A percentile compares a stretch with the other conserved stretches of the same genome.
Evolutionary conservation across 371 early-diverging fungal genomes (phyloP).

Genomic region (Sporodiniella umbellata): DNA sequence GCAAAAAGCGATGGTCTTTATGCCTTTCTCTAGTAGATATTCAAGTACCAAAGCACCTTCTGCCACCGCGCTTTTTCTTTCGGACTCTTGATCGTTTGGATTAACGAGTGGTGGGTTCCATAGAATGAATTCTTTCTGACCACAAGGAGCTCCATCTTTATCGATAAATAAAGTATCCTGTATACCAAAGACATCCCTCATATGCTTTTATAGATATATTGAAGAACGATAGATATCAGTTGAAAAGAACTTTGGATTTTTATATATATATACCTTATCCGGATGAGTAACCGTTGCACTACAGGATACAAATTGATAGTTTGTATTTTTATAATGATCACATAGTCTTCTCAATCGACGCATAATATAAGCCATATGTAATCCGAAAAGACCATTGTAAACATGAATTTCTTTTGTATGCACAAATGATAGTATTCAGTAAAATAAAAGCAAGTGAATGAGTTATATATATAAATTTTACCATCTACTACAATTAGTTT

Average conservation of each 20-base stretch:
- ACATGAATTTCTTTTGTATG: slow-evolving; percentile 79
- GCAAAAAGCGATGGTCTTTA: slow-evolving; percentile 52
- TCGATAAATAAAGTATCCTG: slow-evolving; percentile 24
- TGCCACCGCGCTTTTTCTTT: slow-evolving; percentile 20
- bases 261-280: too few species aligned
- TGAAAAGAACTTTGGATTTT: too few species aligned
- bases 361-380: slow-evolving; percentile 65
- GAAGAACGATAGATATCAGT: background rate
- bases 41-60: slow-evolving; percentile 38
- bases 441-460: too few species aligned
- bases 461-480: slow-evolving; percentile 9
- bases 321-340: slow-evolving; percentile 36
- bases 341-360: slow-evolving; percentile 63
- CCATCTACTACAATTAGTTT: slow-evolving; percentile 73
- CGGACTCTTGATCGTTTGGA: slow-evolving; percentile 5
- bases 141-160: slow-evolving; percentile 45
- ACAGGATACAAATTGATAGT: slow-evolving; percentile 62
- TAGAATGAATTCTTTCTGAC: slow-evolving; percentile 34
- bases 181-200: slow-evolving; percentile 38
- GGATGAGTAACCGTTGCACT: slow-evolving; percentile 57
- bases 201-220: slow-evolving; percentile 41
- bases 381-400: slow-evolving; percentile 68
- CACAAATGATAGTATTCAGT: too few species aligned
- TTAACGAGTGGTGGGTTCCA: slow-evolving; percentile 37
- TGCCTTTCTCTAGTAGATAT: slow-evolving; percentile 27